Evolutionary conservation across 2,329 filamentous ascomycete genomes (phyloP).

Genomic region (Dothideomycetes sp.): DNA sequence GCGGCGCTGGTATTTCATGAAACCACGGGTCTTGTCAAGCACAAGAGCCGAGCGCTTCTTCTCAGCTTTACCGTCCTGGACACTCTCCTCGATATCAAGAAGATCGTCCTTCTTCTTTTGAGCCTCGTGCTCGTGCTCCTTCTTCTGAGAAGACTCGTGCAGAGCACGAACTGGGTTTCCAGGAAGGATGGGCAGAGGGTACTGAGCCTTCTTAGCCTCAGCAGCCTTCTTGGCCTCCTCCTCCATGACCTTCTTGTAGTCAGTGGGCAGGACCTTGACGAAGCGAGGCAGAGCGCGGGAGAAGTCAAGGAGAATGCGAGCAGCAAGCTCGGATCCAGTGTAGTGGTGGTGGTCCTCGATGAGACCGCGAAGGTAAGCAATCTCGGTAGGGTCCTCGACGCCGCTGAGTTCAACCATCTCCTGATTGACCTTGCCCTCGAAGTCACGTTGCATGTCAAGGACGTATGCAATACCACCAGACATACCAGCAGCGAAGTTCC

Average conservation of each 20-base stretch:
- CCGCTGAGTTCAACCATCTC: slow-evolving; percentile 92
- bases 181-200: slow-evolving; percentile 66
- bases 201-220: slow-evolving; percentile 74
- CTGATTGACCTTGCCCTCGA: slow-evolving; percentile 85
- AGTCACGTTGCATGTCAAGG: slow-evolving; percentile 80
- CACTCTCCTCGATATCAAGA: slow-evolving; percentile 79
- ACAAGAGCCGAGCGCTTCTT: slow-evolving; percentile 85
- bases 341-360: slow-evolving; percentile 98
- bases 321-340: slow-evolving; percentile 89
- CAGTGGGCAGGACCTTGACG: slow-evolving; percentile 83
- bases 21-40: slow-evolving; percentile 93
- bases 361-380: slow-evolving; percentile 79
- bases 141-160: slow-evolving; percentile 43
- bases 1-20: slow-evolving; percentile 93
- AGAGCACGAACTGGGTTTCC: slow-evolving; percentile 47
- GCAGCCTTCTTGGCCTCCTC: slow-evolving; percentile 80
- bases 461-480: slow-evolving; percentile 95
- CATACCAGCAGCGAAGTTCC: slow-evolving; percentile 98
- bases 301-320: slow-evolving; percentile 90
- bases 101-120: slow-evolving; percentile 58
- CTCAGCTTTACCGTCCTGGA: slow-evolving; percentile 72
- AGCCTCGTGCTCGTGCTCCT: slow-evolving; percentile 49
- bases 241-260: slow-evolving; percentile 86
- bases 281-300: slow-evolving; percentile 82
- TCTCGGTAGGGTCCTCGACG: slow-evolving; percentile 75